phyloP scores from a whole-genome alignment of 176 grass and related monocot species.

The Lolium perenne region DNA sequence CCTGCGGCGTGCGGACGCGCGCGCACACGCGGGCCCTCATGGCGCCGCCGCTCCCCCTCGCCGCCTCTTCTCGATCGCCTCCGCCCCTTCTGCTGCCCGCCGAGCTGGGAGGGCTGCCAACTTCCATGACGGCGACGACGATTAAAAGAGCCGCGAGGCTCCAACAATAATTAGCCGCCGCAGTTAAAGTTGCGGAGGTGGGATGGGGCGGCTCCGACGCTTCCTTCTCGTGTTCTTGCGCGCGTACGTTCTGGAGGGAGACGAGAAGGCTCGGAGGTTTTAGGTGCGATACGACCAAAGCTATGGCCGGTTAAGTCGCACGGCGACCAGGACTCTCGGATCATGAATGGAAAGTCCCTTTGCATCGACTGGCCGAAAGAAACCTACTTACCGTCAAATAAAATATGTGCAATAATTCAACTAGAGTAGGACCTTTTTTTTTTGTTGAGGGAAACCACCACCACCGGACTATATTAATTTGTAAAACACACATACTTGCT shows the following conservation, averaged over 20 bases:
- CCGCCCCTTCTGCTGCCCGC: background rate
- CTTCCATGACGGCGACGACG: slow-evolving; percentile 36
- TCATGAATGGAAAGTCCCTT: slow-evolving; percentile 17
- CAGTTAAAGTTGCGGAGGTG: background rate
- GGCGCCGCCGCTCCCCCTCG: background rate
- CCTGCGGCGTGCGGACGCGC: slow-evolving; percentile 40
- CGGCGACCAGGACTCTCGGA: slow-evolving; percentile 40
- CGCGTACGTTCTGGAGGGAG: slow-evolving; percentile 41
- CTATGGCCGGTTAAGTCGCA: slow-evolving; percentile 29
- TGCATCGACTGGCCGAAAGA: background rate
- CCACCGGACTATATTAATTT: too few relatives aligned
- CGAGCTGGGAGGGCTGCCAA: background rate
- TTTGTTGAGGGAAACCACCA: too few relatives aligned
- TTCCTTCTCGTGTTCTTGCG: slow-evolving; percentile 43
- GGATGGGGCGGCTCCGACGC: background rate
- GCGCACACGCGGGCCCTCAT: slow-evolving; percentile 49
- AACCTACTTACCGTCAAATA: background rate
- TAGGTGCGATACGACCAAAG: slow-evolving; percentile 30
- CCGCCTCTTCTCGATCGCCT: slow-evolving; percentile 1
- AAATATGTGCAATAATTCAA: background rate
- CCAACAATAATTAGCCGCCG: slow-evolving; percentile 10
- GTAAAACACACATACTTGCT: too few relatives aligned
- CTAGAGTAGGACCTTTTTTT: too few relatives aligned
- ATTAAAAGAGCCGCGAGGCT: slow-evolving; percentile 19
- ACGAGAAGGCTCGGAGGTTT: slow-evolving; percentile 29